phyloP scores from a whole-genome alignment of 768 basidiomycete species.

The Termitomyces sp. region DNA sequence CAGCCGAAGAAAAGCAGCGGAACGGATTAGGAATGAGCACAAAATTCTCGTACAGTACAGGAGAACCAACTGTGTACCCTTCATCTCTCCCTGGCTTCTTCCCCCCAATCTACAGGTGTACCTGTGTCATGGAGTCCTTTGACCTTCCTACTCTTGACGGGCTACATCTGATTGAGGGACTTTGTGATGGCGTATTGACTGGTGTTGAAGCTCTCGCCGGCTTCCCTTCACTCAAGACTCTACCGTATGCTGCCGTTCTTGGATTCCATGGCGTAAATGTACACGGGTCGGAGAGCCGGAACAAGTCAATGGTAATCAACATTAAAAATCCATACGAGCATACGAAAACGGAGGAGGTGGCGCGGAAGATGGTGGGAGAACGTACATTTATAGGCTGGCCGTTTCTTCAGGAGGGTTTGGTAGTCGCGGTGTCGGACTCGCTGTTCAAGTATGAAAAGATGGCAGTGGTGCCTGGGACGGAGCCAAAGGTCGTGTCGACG shows the following conservation, averaged over 20 bases:
- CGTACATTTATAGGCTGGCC: conserved; percentile 88
- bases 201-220: conserved; percentile 88
- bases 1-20: conserved; percentile 66
- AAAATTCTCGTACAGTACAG: conserved; percentile 65
- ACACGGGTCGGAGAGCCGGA: conserved; percentile 84
- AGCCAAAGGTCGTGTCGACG: conserved; percentile 57
- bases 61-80: conserved; percentile 70
- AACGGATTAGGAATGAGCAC: conserved; percentile 81
- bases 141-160: conserved; percentile 86
- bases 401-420: conserved; percentile 88
- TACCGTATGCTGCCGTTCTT: conserved; percentile 72
- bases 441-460: conserved; percentile 83
- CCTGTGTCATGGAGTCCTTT: conserved; percentile 78
- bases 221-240: conserved; percentile 92
- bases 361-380: conserved; percentile 68
- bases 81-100: conserved; percentile 95
- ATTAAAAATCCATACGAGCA: conserved; percentile 73
- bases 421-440: conserved; percentile 83
- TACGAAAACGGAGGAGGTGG: conserved; percentile 68
- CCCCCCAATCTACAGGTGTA: conserved; percentile 79
- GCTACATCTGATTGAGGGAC: conserved; percentile 79
- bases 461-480: conserved; percentile 43
- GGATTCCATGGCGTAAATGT: conserved; percentile 91
- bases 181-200: conserved; percentile 84
- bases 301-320: conserved; percentile 91